Evolutionary conservation across 2,329 filamentous ascomycete genomes (phyloP).

Genomic region (Colletotrichum acutatum): DNA sequence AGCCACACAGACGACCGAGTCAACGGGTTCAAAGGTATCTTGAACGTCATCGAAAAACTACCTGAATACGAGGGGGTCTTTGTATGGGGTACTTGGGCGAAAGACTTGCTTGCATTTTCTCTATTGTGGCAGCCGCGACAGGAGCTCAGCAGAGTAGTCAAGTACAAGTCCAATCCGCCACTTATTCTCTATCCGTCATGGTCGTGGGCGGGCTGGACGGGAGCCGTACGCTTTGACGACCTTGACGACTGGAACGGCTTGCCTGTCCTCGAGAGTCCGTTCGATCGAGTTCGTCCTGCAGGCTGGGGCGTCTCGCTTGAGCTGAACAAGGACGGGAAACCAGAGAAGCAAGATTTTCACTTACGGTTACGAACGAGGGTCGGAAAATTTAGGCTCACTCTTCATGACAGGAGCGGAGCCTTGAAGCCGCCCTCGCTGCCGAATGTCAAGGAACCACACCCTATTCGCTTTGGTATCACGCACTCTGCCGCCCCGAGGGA

Average conservation of each 20-base stretch:
- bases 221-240: neutral
- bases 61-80: too few relatives aligned
- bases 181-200: neutral
- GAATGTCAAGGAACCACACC: neutral
- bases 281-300: neutral
- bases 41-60: neutral
- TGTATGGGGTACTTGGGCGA: neutral
- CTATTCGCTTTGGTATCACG: neutral
- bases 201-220: neutral
- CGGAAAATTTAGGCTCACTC: neutral
- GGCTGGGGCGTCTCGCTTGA: neutral
- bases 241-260: neutral
- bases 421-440: neutral
- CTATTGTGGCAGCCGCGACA: neutral
- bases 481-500: neutral
- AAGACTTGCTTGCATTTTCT: neutral
- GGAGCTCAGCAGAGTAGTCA: neutral
- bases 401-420: neutral
- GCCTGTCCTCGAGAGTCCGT: neutral
- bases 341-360: neutral
- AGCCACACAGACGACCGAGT: neutral
- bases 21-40: neutral
- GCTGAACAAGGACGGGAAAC: neutral
- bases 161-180: neutral
- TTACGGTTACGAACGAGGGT: neutral